Evolutionary conservation across 2,329 filamentous ascomycete species (phyloP), one percentile per base, ranked within the genome.

Genomic region (Fusarium anguioides): DNA sequence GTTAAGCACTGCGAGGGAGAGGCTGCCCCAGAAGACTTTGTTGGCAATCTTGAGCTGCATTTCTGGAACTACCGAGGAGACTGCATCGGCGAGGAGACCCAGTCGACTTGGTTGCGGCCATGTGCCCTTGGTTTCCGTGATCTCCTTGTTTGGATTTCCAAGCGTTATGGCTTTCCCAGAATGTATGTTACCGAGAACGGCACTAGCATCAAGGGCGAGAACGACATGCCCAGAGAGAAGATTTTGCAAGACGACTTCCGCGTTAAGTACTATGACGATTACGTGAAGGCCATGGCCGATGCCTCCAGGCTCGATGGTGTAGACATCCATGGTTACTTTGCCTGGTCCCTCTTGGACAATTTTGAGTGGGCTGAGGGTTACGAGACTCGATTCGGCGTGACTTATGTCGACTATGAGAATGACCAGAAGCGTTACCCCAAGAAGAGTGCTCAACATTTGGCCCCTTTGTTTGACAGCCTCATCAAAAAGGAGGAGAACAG

Each of bases 351-450:
- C 67, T 87, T 97, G 86, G 93, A 96, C 79, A 95, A 95, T 82
- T 95, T 95, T 73, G 92, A 95, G 79, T 95, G 92, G 92, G 91
- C 93, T n/a, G 93, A 96, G 77, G 93, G 93, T 12, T 97, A 95
- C 75, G 89, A 92, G 81, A 96, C 92, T 40, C 86, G 93, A 37
- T 96, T 96, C 73, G 93, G 93, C 24, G 92, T 94, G 56, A 92
- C 90, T 8, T 96, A 86, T 76, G 92, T 96, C 50, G 92, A 96
- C 79, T 96, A 96, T 77, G 81, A 87, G 71, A 87, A 92, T 69
- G 89, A 88, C 23, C 93, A 96, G 83, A 92, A 90, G 82, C 84
- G 93, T 49, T 86, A 89, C 70, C 89, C 93, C 36, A 97, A 97
- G 86, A 93, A 94, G 86, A 96, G 92, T 77, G 93, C 91, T 20